A percentile compares a stretch with the other conserved stretches of the same genome.
Evolutionary conservation across 139 green algal genomes (phyloP).

Genomic region (Microglena sp.): DNA sequence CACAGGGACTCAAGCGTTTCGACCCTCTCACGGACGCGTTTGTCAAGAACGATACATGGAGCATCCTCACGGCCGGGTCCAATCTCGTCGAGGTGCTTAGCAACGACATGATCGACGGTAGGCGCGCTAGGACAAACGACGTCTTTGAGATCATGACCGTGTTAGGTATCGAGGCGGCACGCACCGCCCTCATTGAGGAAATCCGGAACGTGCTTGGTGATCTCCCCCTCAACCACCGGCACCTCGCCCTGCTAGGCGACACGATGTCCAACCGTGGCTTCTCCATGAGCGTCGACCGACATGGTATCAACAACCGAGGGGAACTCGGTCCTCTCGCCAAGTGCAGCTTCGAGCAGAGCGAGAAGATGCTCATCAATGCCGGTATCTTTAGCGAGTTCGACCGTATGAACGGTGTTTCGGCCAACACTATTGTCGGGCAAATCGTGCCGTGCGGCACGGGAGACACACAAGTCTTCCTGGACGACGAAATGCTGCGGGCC

Average conservation of each 20-base stretch:
- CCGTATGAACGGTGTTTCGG: slow-evolving; percentile 58
- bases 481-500: slow-evolving; percentile 54
- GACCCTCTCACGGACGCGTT: not conserved
- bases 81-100: slow-evolving; percentile 59
- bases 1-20: no score
- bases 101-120: slow-evolving; percentile 55
- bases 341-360: slow-evolving; percentile 83
- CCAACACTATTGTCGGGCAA: slow-evolving; percentile 87
- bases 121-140: slow-evolving; percentile 60
- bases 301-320: slow-evolving; percentile 77
- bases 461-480: slow-evolving; percentile 63
- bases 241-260: slow-evolving; percentile 19
- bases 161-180: slow-evolving; percentile 79
- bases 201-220: not conserved
- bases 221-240: slow-evolving; percentile 7
- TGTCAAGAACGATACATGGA: slow-evolving; percentile 5
- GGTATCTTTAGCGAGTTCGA: slow-evolving; percentile 68
- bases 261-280: slow-evolving; percentile 34
- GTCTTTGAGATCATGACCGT: slow-evolving; percentile 67
- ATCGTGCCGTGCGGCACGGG: slow-evolving; percentile 56
- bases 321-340: slow-evolving; percentile 69
- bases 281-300: slow-evolving; percentile 79
- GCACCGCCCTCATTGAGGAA: slow-evolving; percentile 40
- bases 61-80: slow-evolving; percentile 73
- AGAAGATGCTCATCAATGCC: slow-evolving; percentile 75